Evolutionary conservation across 2,329 filamentous ascomycete genomes (phyloP).

Genomic region (Sordariomycetes sp.): DNA sequence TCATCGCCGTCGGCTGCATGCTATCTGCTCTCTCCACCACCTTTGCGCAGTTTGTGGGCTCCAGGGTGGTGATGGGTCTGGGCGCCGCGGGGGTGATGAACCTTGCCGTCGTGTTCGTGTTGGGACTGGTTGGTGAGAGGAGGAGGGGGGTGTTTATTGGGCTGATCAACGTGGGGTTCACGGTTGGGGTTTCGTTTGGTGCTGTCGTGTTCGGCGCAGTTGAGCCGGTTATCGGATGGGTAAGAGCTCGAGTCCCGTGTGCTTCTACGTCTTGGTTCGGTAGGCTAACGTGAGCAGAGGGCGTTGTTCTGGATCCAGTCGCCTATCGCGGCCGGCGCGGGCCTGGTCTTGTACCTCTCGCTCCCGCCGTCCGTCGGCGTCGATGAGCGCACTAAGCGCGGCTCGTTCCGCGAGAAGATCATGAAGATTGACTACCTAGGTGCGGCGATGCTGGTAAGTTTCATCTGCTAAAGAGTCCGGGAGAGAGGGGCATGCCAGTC

Average conservation of each 20-base stretch:
- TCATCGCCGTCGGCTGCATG: conserved; percentile 50
- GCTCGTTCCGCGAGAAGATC: conserved; percentile 32
- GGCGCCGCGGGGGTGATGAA: conserved; percentile 65
- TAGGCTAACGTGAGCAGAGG: conserved; percentile 33
- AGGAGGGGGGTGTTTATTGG: conserved; percentile 65
- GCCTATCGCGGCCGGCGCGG: conserved; percentile 51
- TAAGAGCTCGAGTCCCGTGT: conserved; percentile 19
- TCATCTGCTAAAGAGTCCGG: neutral
- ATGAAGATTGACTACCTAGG: conserved; percentile 65
- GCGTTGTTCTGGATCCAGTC: conserved; percentile 64
- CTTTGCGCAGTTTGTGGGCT: conserved; percentile 55
- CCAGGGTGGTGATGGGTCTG: conserved; percentile 56
- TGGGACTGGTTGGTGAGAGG: conserved; percentile 60
- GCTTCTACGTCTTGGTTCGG: neutral
- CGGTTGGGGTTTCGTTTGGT: conserved; percentile 59
- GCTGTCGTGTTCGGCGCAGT: conserved; percentile 60
- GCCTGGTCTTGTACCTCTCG: conserved; percentile 55
- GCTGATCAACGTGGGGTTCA: conserved; percentile 62
- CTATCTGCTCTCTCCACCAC: conserved; percentile 51
- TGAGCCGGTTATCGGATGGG: conserved; percentile 58
- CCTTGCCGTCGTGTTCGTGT: conserved; percentile 61
- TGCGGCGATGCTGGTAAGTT: conserved; percentile 51
- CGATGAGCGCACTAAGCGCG: neutral
- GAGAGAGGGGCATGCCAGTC: neutral
- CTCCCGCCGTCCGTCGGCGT: neutral